Percentiles rank a stretch among this genome's conserved stretches.
Conservation (phyloP, 768 basidiomycete species). For the Amanita muscaria region DNA sequence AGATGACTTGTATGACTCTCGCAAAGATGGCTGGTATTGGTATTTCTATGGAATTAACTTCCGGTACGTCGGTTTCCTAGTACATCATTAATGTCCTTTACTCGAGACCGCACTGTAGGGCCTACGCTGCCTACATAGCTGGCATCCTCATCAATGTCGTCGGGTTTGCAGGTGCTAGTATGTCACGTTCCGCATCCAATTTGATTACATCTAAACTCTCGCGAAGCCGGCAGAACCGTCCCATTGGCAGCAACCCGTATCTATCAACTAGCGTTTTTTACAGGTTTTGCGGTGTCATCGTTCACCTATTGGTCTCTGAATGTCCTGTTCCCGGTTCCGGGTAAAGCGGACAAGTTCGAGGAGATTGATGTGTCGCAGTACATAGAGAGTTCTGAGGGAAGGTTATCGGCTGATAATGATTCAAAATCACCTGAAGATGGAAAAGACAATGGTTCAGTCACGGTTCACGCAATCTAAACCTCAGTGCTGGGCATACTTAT, state of each 20-base stretch:
- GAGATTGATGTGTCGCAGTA: conserved; percentile 40
- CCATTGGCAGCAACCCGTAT: conserved; percentile 63
- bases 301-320: conserved; percentile 56
- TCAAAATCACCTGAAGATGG: no score
- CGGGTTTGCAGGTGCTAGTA: conserved; percentile 71
- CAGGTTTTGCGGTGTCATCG: conserved; percentile 67
- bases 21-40: conserved; percentile 59
- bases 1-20: conserved; percentile 55
- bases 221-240: conserved; percentile 46
- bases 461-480: no score
- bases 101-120: conserved; percentile 24
- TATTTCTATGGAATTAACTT: conserved; percentile 71
- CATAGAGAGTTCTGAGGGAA: background rate
- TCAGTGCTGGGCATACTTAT: no score
- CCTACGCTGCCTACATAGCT: conserved; percentile 57
- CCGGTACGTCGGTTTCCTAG: conserved; percentile 29
- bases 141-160: conserved; percentile 80
- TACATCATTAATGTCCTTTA: conserved; percentile 5
- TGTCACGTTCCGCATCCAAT: no score
- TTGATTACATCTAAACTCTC: conserved; percentile 3
- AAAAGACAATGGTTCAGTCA: no score
- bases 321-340: conserved; percentile 50
- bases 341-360: conserved; percentile 34
- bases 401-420: background rate
- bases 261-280: conserved; percentile 76